Conservation (phyloP, 306 rosid species). For the Sesbania bispinosa region DNA sequence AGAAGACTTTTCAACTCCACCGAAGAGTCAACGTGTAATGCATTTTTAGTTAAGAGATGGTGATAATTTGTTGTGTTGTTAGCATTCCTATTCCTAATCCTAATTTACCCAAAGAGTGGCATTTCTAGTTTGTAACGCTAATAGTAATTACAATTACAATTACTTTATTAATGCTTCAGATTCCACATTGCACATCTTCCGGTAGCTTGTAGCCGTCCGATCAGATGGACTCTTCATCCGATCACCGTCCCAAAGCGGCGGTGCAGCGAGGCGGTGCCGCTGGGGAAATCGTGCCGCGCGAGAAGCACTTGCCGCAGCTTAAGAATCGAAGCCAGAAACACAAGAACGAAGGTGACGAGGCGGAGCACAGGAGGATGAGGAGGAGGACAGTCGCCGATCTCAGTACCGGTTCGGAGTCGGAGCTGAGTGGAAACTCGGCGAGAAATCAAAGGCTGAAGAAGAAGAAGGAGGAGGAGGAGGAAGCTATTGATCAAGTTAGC, state of each 20-base stretch:
- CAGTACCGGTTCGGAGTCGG: conserved; percentile 26
- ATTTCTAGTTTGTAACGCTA: neutral
- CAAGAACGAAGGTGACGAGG: neutral
- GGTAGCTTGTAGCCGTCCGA: neutral
- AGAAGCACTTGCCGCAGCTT: conserved; percentile 31
- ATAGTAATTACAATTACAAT: neutral
- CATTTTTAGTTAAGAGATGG: neutral
- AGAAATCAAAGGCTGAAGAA: neutral
- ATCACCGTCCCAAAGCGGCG: conserved; percentile 36
- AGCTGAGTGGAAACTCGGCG: conserved; percentile 3
- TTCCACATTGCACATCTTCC: neutral
- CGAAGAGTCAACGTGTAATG: neutral
- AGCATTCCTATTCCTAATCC: no score
- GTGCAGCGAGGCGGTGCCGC: conserved; percentile 10
- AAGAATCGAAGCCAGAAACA: neutral
- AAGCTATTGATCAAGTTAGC: conserved; percentile 14
- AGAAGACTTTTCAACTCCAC: neutral
- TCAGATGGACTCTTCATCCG: conserved; percentile 24
- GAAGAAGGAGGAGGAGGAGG: conserved; percentile 11
- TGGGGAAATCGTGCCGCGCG: no score
- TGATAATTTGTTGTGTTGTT: no score
- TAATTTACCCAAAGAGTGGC: no score
- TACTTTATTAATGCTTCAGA: neutral
- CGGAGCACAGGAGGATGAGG: neutral
- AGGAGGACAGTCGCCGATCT: conserved; percentile 15